Conservation (phyloP, 106 monocot species). For the Cymbidium sinense region DNA sequence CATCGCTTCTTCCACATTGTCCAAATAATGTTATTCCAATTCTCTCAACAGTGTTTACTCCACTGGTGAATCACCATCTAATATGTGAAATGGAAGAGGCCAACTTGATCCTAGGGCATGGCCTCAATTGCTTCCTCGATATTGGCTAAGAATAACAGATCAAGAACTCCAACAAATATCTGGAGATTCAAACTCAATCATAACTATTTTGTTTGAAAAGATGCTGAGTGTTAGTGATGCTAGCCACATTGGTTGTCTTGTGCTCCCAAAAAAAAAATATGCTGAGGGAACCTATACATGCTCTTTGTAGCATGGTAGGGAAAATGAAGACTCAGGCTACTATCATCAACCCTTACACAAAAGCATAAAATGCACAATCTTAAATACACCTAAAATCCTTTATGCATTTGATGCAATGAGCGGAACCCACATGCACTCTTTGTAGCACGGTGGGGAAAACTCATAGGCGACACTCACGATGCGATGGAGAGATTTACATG, state of each 20-base stretch:
- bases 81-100: conserved; percentile 54
- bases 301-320: too few relatives aligned
- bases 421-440: too few relatives aligned
- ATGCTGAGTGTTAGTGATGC: conserved; percentile 97
- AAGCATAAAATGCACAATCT: too few relatives aligned
- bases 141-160: conserved; percentile 78
- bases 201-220: conserved; percentile 94
- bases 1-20: conserved; percentile 21
- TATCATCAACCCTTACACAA: too few relatives aligned
- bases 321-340: too few relatives aligned
- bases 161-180: conserved; percentile 78
- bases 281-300: too few relatives aligned
- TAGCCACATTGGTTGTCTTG: conserved; percentile 88
- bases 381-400: too few relatives aligned
- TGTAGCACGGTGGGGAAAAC: too few relatives aligned
- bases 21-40: conserved; percentile 27
- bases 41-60: conserved; percentile 15
- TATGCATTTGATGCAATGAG: too few relatives aligned
- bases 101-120: conserved; percentile 38
- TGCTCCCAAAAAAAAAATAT: conserved; percentile 93
- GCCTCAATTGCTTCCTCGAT: conserved; percentile 58
- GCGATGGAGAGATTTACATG: too few relatives aligned
- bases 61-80: conserved; percentile 21
- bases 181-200: conserved; percentile 81
- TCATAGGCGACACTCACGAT: too few relatives aligned